phyloP scores from a whole-genome alignment of 2,329 filamentous ascomycete species.

The Diaporthe velutina region DNA sequence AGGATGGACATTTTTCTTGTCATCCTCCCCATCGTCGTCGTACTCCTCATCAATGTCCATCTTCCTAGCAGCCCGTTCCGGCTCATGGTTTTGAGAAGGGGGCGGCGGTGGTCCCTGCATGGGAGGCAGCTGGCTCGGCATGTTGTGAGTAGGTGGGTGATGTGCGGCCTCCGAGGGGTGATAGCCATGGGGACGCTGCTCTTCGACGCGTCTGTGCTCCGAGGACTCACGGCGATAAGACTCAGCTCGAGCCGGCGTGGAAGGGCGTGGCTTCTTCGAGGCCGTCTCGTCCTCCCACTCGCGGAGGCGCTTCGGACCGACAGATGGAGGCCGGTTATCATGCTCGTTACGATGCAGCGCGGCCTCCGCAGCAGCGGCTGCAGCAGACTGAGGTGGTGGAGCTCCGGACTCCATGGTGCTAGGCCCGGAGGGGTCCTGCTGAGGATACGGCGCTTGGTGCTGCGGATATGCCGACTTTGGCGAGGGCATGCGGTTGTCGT shows the following conservation, averaged over 20 bases:
- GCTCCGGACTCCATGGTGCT: constrained; percentile 78
- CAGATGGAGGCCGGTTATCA: constrained; percentile 83
- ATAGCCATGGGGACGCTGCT: constrained; percentile 76
- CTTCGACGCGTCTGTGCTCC: constrained; percentile 75
- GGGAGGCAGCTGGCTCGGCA: constrained; percentile 71
- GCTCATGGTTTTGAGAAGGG: constrained; percentile 72
- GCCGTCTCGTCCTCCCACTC: constrained; percentile 92
- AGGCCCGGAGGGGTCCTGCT: constrained; percentile 73
- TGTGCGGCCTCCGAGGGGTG: constrained; percentile 95
- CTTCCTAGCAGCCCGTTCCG: constrained; percentile 85
- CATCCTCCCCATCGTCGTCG: constrained; percentile 92
- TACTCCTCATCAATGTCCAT: constrained; percentile 99
- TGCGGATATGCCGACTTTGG: constrained; percentile 88
- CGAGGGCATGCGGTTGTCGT: constrained; percentile 91
- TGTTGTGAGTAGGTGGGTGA: constrained; percentile 76
- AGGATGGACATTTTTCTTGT: constrained; percentile 68
- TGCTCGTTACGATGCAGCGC: constrained; percentile 54
- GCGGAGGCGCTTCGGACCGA: constrained; percentile 84
- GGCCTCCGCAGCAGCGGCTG: constrained; percentile 73
- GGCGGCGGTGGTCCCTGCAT: constrained; percentile 70
- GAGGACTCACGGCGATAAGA: constrained; percentile 83
- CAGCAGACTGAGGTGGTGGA: constrained; percentile 70
- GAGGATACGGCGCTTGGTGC: constrained; percentile 78
- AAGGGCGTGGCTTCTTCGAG: constrained; percentile 85
- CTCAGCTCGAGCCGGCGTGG: constrained; percentile 76